phyloP scores from a whole-genome alignment of 2,329 filamentous ascomycete species.

The Neofusicoccum ribis region DNA sequence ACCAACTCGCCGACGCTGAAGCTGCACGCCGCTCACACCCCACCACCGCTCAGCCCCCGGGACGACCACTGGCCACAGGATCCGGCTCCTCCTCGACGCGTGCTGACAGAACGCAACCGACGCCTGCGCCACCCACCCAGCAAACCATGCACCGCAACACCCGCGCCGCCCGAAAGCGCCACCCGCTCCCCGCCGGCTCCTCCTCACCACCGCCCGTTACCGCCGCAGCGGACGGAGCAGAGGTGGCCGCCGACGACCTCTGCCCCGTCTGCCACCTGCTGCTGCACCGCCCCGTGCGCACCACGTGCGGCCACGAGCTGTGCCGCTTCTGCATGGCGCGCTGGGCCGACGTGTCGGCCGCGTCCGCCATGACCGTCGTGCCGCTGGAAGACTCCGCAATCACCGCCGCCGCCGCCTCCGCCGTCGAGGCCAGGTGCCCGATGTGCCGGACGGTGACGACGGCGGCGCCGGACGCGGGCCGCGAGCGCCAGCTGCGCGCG shows the following conservation, averaged over 20 bases:
- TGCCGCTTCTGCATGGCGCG: slow-evolving; percentile 49
- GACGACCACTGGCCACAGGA: too few species aligned
- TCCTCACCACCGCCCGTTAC: background rate
- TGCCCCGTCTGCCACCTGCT: slow-evolving; percentile 50
- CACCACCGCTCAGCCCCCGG: too few species aligned
- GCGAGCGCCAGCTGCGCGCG: slow-evolving; percentile 30
- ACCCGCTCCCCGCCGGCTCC: background rate
- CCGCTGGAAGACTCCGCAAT: slow-evolving; percentile 26
- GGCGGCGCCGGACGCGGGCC: slow-evolving; percentile 30
- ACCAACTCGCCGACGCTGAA: too few species aligned
- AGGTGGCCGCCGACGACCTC: slow-evolving; percentile 42
- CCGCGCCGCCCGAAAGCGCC: background rate
- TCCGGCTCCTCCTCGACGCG: too few species aligned
- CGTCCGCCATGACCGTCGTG: slow-evolving; percentile 41
- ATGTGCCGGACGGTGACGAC: slow-evolving; percentile 48
- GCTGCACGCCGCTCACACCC: too few species aligned
- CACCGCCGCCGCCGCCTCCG: slow-evolving; percentile 27
- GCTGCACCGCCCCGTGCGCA: slow-evolving; percentile 44
- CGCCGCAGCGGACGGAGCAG: background rate
- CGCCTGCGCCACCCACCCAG: too few species aligned
- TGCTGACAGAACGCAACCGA: too few species aligned
- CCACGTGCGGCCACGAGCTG: slow-evolving; percentile 42
- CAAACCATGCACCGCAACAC: background rate
- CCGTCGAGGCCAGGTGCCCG: slow-evolving; percentile 45
- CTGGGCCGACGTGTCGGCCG: slow-evolving; percentile 46